phyloP scores from a whole-genome alignment of 805 yeast species.

The Lachancea sp. region DNA sequence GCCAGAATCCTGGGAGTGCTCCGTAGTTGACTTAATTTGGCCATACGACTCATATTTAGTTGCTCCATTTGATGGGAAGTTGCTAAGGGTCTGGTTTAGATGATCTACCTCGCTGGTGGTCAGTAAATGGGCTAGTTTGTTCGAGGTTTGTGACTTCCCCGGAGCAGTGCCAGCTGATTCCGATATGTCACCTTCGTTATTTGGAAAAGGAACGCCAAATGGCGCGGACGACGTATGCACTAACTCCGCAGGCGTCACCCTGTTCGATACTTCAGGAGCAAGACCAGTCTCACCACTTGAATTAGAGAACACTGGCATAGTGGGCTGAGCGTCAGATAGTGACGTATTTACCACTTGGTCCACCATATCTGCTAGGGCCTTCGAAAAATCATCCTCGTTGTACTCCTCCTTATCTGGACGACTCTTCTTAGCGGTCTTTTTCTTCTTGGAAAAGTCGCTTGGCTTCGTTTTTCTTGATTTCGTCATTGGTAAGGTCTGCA shows the following conservation, averaged over 20 bases:
- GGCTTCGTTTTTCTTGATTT: constrained; percentile 7
- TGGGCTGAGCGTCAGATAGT: constrained; percentile 10
- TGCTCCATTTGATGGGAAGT: neutral
- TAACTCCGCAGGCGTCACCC: neutral
- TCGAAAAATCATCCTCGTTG: constrained; percentile 38
- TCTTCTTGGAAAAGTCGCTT: constrained; percentile 19
- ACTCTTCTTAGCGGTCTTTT: constrained; percentile 14
- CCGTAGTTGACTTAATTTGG: neutral
- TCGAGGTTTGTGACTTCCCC: no score
- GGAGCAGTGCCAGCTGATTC: no score
- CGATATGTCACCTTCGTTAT: no score
- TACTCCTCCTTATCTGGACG: constrained; percentile 8
- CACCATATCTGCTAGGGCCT: constrained; percentile 51
- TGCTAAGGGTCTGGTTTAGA: no score
- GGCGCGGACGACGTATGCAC: no score
- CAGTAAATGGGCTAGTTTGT: no score
- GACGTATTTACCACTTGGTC: constrained; percentile 45
- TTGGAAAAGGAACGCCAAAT: no score
- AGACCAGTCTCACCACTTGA: neutral
- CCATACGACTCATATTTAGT: neutral
- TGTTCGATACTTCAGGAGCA: neutral
- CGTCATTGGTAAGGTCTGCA: constrained; percentile 1
- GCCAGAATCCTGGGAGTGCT: neutral
- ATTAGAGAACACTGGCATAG: neutral
- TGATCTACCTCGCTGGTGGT: no score